These are phyloP conservation scores for Metarhizium brunneum DNA, from an alignment of 2,329 filamentous ascomycete species.

Conservation along the genomic window DNA sequence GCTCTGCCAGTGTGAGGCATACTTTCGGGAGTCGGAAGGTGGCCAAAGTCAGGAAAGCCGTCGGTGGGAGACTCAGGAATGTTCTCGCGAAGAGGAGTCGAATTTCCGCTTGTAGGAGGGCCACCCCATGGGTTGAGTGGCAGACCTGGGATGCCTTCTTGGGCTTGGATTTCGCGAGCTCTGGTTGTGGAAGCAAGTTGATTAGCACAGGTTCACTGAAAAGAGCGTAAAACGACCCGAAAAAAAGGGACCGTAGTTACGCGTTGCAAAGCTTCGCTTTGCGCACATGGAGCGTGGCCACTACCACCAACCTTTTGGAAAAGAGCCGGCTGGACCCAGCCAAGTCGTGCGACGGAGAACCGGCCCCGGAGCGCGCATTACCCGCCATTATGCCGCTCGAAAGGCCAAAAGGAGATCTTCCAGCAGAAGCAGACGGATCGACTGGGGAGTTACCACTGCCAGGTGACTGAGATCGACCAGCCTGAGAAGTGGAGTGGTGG, in stretches of 20 bases:
- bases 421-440: slow-evolving; percentile 54
- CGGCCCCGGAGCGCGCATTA: slow-evolving; percentile 69
- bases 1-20: slow-evolving; percentile 66
- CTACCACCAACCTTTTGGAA: slow-evolving; percentile 74
- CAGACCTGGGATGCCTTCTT: slow-evolving; percentile 71
- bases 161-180: slow-evolving; percentile 91
- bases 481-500: slow-evolving; percentile 52
- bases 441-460: slow-evolving; percentile 72
- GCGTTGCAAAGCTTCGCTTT: background rate
- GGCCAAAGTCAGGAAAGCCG: slow-evolving; percentile 84
- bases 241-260: background rate
- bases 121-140: slow-evolving; percentile 79
- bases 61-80: slow-evolving; percentile 96
- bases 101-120: slow-evolving; percentile 91
- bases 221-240: background rate
- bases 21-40: slow-evolving; percentile 56
- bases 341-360: slow-evolving; percentile 93
- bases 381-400: slow-evolving; percentile 54
- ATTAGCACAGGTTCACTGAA: background rate
- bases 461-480: slow-evolving; percentile 67
- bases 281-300: slow-evolving; percentile 9
- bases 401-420: slow-evolving; percentile 66
- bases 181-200: slow-evolving; percentile 34
- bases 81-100: slow-evolving; percentile 90
- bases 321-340: slow-evolving; percentile 64